Conservation (phyloP, 1,284 basidiomycete species). For the Megacollybia platyphylla region DNA sequence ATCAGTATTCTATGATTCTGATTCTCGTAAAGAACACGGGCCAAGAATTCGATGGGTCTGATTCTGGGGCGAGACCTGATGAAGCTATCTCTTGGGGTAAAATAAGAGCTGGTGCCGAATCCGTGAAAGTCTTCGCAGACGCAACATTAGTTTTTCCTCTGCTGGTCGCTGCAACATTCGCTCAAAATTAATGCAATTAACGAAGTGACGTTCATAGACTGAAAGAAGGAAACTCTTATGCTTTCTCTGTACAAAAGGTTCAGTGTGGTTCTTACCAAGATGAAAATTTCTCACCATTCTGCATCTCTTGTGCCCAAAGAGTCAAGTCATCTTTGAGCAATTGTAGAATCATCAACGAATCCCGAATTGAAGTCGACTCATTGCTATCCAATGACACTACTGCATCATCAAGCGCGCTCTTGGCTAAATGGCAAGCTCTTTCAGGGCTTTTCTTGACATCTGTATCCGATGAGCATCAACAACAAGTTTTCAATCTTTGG, state of each 20-base stretch:
- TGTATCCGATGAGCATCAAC: slow-evolving; percentile 4
- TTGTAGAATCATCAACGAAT: slow-evolving; percentile 56
- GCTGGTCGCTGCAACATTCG: slow-evolving; percentile 81
- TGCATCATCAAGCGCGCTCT: slow-evolving; percentile 62
- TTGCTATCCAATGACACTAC: slow-evolving; percentile 32
- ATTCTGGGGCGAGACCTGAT: slow-evolving; percentile 94
- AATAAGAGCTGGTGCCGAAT: slow-evolving; percentile 82
- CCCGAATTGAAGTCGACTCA: slow-evolving; percentile 31
- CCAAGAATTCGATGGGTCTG: slow-evolving; percentile 97
- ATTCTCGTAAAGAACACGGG: slow-evolving; percentile 69
- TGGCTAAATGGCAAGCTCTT: slow-evolving; percentile 83
- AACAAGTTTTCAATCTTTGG: not conserved
- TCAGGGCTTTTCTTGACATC: slow-evolving; percentile 86
- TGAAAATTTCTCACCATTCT: slow-evolving; percentile 16
- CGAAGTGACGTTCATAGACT: slow-evolving; percentile 1
- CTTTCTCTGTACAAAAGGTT: too few species aligned
- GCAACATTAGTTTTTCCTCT: slow-evolving; percentile 88
- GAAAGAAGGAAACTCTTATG: not conserved
- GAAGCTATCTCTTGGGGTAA: slow-evolving; percentile 99
- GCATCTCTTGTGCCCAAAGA: slow-evolving; percentile 50
- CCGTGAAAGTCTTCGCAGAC: slow-evolving; percentile 84
- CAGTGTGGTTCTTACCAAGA: not conserved
- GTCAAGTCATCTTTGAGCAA: slow-evolving; percentile 52
- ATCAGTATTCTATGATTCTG: slow-evolving; percentile 4
- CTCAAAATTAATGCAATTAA: slow-evolving; percentile 24